Conservation (phyloP, 495 filamentous ascomycete genomes). For the Lepidopterella palustris region DNA sequence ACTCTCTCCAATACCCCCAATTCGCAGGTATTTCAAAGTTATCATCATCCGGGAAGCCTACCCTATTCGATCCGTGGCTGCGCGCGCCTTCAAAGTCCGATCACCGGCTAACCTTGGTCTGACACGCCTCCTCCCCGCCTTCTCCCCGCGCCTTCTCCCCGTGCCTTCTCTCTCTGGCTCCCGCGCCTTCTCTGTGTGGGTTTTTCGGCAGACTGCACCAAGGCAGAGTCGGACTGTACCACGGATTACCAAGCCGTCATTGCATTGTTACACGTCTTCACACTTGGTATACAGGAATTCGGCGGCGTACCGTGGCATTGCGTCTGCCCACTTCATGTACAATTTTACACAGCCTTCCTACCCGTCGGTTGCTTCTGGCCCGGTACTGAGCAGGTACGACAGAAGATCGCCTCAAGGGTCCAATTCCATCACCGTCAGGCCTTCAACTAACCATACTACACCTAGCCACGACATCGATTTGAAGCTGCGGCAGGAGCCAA, state of each 20-base stretch:
- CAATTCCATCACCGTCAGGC: background rate
- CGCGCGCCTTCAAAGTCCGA: background rate
- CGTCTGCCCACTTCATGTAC: background rate
- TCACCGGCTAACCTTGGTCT: background rate
- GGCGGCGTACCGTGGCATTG: background rate
- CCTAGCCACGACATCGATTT: constrained; percentile 25
- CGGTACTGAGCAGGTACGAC: background rate
- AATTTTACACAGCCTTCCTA: background rate
- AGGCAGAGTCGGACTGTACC: no score
- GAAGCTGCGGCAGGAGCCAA: constrained; percentile 33
- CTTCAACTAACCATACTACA: background rate
- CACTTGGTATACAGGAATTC: no score
- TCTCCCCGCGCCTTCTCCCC: background rate
- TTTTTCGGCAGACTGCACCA: no score
- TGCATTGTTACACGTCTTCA: no score
- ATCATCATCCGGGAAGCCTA: no score
- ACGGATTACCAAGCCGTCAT: background rate
- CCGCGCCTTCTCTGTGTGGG: no score
- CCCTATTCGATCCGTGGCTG: background rate
- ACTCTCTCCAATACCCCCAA: no score
- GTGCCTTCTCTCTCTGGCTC: background rate
- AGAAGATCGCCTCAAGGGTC: background rate
- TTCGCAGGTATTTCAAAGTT: no score
- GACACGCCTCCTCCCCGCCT: background rate
- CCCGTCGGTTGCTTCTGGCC: background rate